Conservation (phyloP, 768 basidiomycete species). For the Glaciozyma antarctica region DNA sequence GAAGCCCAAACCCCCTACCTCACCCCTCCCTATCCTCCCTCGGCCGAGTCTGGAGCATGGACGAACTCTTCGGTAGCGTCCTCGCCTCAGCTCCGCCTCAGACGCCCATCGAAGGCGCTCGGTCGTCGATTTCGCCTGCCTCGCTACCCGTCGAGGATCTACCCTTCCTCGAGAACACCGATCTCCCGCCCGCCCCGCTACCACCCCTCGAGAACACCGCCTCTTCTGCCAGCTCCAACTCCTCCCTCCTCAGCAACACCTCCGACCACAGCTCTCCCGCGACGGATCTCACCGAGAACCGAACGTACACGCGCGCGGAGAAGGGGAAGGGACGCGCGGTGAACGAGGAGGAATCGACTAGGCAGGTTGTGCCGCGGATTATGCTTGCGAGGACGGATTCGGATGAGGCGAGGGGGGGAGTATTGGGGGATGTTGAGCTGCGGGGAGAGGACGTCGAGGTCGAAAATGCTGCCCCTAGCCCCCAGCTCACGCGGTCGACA, state of each 20-base stretch:
- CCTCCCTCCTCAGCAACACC: conserved; percentile 9
- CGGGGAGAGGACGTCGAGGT: conserved; percentile 1
- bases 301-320: background rate
- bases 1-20: too few relatives aligned
- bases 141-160: background rate
- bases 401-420: conserved; percentile 14
- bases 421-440: conserved; percentile 18
- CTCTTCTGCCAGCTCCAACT: background rate
- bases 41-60: too few relatives aligned
- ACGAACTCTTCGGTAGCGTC: too few relatives aligned
- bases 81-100: background rate
- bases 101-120: background rate
- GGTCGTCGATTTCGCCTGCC: background rate
- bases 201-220: background rate
- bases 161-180: background rate
- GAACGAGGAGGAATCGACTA: background rate
- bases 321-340: conserved; percentile 4
- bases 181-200: background rate
- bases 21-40: too few relatives aligned
- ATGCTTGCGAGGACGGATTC: conserved; percentile 20
- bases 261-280: conserved; percentile 9
- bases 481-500: background rate
- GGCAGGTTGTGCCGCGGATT: conserved; percentile 10
- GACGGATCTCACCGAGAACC: background rate
- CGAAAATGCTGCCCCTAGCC: background rate